A percentile compares a stretch with the other conserved stretches of the same genome.
Evolutionary conservation across 441 rosid species (phyloP).

Genomic region (Lepidium campestre): DNA sequence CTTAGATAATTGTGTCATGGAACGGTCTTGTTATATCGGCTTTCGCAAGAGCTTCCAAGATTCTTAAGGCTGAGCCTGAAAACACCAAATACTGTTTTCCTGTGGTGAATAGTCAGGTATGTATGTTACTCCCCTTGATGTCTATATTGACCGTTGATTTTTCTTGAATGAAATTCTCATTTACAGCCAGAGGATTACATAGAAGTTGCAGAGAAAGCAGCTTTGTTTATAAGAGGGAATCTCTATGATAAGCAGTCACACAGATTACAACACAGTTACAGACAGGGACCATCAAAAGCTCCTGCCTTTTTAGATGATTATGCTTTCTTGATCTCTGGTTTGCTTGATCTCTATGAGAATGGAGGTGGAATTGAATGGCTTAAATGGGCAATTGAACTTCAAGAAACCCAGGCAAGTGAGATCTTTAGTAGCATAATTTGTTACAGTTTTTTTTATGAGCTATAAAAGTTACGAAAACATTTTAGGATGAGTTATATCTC

Average conservation of each 20-base stretch:
- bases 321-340: conserved; percentile 82
- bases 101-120: conserved; percentile 66
- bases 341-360: conserved; percentile 75
- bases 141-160: not conserved
- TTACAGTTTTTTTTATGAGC: not conserved
- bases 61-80: conserved; percentile 54
- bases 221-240: conserved; percentile 57
- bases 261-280: conserved; percentile 71
- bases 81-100: conserved; percentile 56
- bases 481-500: conserved; percentile 82
- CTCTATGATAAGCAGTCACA: conserved; percentile 60
- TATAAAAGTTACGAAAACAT: not conserved
- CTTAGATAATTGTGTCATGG: conserved; percentile 87
- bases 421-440: not conserved
- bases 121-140: not conserved
- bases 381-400: conserved; percentile 75
- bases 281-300: conserved; percentile 86
- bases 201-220: conserved; percentile 85
- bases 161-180: not conserved
- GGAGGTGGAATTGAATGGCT: conserved; percentile 69
- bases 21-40: conserved; percentile 84
- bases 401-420: conserved; percentile 61
- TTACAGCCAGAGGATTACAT: conserved; percentile 76
- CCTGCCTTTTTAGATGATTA: conserved; percentile 96
- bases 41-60: conserved; percentile 83